Conservation (phyloP, 2,329 filamentous ascomycete genomes). For the Ceratocystis alfenasii region DNA sequence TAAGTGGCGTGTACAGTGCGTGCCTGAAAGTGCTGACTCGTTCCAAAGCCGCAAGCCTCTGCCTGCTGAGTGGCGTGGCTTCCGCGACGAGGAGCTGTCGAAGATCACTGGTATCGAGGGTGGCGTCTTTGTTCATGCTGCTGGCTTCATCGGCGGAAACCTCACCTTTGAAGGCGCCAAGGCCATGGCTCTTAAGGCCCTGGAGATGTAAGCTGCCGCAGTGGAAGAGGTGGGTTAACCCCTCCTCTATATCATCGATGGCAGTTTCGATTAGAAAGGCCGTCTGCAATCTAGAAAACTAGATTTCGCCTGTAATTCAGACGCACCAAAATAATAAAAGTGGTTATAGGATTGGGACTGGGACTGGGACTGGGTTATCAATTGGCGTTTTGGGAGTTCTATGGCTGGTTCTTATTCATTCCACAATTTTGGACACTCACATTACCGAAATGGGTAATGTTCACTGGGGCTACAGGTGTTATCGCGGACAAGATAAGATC, state of each 20-base stretch:
- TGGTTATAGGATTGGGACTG: not conserved
- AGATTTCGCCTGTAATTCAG: not conserved
- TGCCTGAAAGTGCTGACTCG: constrained; percentile 71
- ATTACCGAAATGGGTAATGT: not conserved
- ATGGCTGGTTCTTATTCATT: not conserved
- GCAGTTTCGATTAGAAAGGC: not conserved
- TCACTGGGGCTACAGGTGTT: not conserved
- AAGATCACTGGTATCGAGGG: constrained; percentile 56
- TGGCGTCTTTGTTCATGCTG: constrained; percentile 84
- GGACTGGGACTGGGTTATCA: constrained; percentile 9
- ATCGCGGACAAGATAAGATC: not conserved
- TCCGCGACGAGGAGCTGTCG: constrained; percentile 76
- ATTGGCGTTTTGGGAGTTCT: constrained; percentile 13
- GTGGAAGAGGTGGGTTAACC: not conserved
- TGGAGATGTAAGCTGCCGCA: constrained; percentile 30
- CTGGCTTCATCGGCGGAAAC: constrained; percentile 93
- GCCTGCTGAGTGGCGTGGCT: constrained; percentile 82
- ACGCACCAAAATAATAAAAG: not conserved
- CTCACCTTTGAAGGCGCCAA: constrained; percentile 79
- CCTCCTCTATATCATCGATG: not conserved
- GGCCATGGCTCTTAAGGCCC: constrained; percentile 70
- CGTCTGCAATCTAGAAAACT: not conserved
- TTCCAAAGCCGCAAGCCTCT: constrained; percentile 88
- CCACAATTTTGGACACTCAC: not conserved
- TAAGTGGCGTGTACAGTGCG: constrained; percentile 90